Base-by-base conservation (phyloP, 495 filamentous ascomycete genomes). In the Bathelium albidoporum region DNA sequence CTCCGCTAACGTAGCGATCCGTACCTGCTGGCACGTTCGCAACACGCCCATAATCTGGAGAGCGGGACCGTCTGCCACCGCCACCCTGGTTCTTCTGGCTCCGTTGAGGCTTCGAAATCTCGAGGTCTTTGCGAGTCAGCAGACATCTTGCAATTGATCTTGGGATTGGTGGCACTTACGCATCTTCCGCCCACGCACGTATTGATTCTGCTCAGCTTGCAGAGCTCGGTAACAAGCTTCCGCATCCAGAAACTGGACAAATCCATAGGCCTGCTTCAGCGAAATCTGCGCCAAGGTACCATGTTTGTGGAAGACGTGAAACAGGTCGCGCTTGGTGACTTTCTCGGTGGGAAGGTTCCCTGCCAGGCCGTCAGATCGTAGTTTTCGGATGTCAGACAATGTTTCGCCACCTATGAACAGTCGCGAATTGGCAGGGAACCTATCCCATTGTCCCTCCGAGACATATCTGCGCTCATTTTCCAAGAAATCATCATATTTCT, bases 201-300 rank as follows among this genome's bases (percentile, higher is more conserved):
- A 77, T 26, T 82, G 82, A 3, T 89, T 90, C 74, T 97, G 89
- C 65, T 96, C 87, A 3, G 76, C 76, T 28, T 88, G 80, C 63
- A 97, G 80, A 16, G 92, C 91, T 31, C 79, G 77, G 64, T 83
- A 78, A 66, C 90, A 94, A 67, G 90, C 86, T 14, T 76, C 77
- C 2, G 84, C 76, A 39, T 91, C 89, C 61, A 95, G 80, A 65
- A 93, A 98, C 71, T 98, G 94, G 44, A 97, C 91, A 70, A 98
- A 98, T 2, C 94, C 94, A 76, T 96, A 98, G 1, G 91, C 91
- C 73, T 92, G 90, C 71, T 97, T 97, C 70, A 98, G 89, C 1
- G 92, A 96, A 43, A 98, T 90, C 72, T 98, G 94, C 1, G 93
- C 93, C 39, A 98, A 77, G 62, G 86, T 87, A 36, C 94, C 94